Percentiles rank a stretch among this genome's conserved stretches.
Conservation (phyloP, 805 yeast genomes). For the Yarrowia porcina region DNA sequence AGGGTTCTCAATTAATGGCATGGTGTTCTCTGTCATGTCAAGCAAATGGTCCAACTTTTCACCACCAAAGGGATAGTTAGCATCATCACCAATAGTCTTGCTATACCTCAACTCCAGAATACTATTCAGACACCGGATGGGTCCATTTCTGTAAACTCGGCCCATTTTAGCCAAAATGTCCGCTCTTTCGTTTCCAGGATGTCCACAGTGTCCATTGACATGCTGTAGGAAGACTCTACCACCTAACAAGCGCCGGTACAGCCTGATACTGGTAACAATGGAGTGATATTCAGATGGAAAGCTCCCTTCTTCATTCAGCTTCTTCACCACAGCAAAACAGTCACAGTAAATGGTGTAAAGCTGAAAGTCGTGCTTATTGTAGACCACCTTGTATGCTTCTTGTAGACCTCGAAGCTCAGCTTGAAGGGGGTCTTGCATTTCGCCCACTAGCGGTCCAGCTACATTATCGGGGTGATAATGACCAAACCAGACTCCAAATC, state of each 20-base stretch:
- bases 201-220: not conserved
- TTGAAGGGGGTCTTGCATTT: not conserved
- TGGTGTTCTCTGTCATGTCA: no score
- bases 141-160: not conserved
- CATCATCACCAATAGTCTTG: not conserved
- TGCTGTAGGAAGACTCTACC: not conserved
- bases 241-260: not conserved
- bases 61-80: not conserved
- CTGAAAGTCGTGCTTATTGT: not conserved
- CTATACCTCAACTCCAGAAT: not conserved
- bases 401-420: not conserved
- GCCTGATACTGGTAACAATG: not conserved
- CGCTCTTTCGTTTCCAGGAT: not conserved
- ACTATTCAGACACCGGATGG: not conserved
- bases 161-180: conserved; percentile 4
- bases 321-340: not conserved
- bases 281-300: not conserved
- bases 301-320: not conserved
- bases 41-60: not conserved
- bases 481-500: conserved; percentile 1
- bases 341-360: not conserved
- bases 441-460: not conserved
- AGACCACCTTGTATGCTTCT: not conserved
- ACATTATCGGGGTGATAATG: not conserved
- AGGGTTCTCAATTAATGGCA: no score